A percentile compares a stretch with the other conserved stretches of the same genome.
Evolutionary conservation across 306 rosid genomes (phyloP).

Genomic region (Sophora flavescens): DNA sequence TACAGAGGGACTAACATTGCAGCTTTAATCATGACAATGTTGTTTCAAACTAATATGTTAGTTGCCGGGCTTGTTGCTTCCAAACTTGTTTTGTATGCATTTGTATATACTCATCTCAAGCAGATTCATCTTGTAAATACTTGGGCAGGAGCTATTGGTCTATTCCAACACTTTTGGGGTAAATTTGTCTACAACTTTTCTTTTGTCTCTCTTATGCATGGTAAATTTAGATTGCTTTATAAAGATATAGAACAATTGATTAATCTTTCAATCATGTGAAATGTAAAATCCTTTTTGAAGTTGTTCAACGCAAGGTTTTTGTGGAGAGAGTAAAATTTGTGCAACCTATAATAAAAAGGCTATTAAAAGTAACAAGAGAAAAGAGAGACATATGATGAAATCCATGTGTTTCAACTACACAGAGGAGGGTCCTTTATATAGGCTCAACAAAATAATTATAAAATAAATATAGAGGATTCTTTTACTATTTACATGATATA

Average conservation of each 20-base stretch:
- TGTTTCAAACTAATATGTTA: slow-evolving; percentile 92
- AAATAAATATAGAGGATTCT: too few species aligned
- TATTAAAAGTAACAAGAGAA: too few species aligned
- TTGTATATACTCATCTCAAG: slow-evolving; percentile 90
- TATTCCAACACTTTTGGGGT: slow-evolving; percentile 98
- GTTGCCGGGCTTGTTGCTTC: slow-evolving; percentile 98
- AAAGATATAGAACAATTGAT: slow-evolving; percentile 11
- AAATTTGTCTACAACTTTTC: slow-evolving; percentile 33
- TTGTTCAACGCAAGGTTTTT: too few species aligned
- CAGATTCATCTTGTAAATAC: slow-evolving; percentile 96
- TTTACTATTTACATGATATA: too few species aligned
- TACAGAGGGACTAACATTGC: slow-evolving; percentile 69
- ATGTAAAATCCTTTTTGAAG: slow-evolving; percentile 10
- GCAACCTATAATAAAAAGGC: background rate
- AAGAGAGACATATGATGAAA: too few species aligned
- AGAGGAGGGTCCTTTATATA: too few species aligned
- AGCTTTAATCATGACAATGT: slow-evolving; percentile 80
- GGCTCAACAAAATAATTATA: too few species aligned
- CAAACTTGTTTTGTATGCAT: slow-evolving; percentile 84
- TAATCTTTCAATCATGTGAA: slow-evolving; percentile 24
- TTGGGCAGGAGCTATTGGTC: slow-evolving; percentile 99
- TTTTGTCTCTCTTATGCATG: slow-evolving; percentile 28
- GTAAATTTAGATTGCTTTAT: slow-evolving; percentile 11
- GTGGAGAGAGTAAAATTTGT: too few species aligned
- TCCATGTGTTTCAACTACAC: too few species aligned